Base-by-base conservation (phyloP, 306 rosid species). In the Pyrus bretschneideri region DNA sequence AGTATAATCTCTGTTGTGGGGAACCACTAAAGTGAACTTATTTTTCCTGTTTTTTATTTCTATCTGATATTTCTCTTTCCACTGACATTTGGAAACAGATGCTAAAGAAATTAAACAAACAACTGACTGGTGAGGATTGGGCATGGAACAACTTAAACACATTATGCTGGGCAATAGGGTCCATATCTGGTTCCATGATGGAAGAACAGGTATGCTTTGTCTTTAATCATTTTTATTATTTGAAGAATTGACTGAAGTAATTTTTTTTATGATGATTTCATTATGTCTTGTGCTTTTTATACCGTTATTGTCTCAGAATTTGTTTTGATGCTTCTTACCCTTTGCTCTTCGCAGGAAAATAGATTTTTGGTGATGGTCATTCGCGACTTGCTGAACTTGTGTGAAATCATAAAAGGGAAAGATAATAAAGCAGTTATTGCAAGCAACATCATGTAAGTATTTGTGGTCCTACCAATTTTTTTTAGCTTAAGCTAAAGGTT, bases 321-420 rank as follows among this genome's bases (percentile, higher is more conserved):
- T 73, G 22, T 46, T 49, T 65, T 75, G 72, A 73, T 74, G 67
- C 70, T 76, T 85, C 42, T 70, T 73, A 35, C 25, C 77, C 76
- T 79, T 78, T 75, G 79, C 59, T 55, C 77, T 55, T 77, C 78
- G 67, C 96, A 96, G 99, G 99, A 96, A 86, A 96, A 91, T 86
- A 89, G 98, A 70, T 96, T 92, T 87, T 96, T 96, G 93, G 99
- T 96, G 76, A 92, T 96, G 99, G 99, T 92, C 82, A 96, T 96
- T 79, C 98, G 99, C 15, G 97, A 96, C 86, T 89, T 96, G 42
- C 82, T 96, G 76, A 96, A 96, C 81, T 85, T 92, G 49, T 96
- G 99, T 79, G 98, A 96, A 85, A 91, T 96, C 83, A 92, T 95
- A 7, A 96, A 92, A 80, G 99, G 99, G 73, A 96, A 96, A 84